Evolutionary conservation across 2,329 filamentous ascomycete species (phyloP).

Genomic region (Trichoderma sp.): DNA sequence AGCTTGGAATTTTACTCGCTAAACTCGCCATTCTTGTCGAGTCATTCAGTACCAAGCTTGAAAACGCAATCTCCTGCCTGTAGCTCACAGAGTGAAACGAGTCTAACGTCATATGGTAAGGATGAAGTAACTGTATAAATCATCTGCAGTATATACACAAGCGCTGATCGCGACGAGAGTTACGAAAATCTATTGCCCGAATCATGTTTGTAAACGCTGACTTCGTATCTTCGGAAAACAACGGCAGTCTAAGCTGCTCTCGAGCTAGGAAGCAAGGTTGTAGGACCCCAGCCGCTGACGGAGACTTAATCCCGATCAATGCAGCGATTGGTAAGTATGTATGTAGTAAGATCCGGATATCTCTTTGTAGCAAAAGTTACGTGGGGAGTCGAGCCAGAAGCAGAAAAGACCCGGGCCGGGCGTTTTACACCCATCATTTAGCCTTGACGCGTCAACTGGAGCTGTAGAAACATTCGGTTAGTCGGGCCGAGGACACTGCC

Average conservation of each 20-base stretch:
- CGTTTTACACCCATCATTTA: neutral
- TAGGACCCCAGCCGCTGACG: too few relatives aligned
- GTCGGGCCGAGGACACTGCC: constrained; percentile 8
- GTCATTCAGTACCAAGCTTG: neutral
- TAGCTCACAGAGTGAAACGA: neutral
- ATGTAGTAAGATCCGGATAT: neutral
- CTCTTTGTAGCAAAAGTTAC: neutral
- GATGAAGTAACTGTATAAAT: neutral
- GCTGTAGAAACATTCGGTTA: neutral
- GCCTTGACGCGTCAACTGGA: neutral
- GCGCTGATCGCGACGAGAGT: neutral
- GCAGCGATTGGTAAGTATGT: neutral
- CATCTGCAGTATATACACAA: neutral
- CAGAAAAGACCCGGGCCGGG: neutral
- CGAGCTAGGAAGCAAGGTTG: too few relatives aligned
- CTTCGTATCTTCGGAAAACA: neutral
- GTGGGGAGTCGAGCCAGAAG: neutral
- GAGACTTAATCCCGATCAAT: neutral
- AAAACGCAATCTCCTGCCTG: neutral
- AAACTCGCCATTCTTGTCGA: neutral
- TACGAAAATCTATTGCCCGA: neutral
- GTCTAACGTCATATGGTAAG: neutral
- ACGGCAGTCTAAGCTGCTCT: neutral
- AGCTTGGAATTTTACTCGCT: neutral
- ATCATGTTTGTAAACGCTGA: neutral